Percentiles rank a stretch among this genome's conserved stretches.
Conservation (phyloP, 2,329 filamentous ascomycete species). For the Botrytis porri region DNA sequence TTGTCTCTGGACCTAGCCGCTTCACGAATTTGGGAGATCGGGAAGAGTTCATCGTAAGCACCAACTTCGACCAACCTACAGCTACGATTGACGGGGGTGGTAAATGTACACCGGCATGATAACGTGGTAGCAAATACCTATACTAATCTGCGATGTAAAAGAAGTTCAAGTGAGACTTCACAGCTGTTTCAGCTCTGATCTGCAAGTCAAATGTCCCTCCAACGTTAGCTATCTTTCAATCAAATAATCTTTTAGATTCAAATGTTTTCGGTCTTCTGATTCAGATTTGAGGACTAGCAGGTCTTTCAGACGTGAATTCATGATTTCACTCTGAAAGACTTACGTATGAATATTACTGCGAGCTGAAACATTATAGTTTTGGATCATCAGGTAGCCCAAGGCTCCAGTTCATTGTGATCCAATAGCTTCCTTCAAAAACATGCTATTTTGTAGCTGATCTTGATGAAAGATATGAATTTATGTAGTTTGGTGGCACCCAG, state of each 20-base stretch:
- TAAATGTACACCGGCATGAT: not conserved
- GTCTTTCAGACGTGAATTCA: not conserved
- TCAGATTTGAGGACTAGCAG: not conserved
- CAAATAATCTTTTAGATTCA: not conserved
- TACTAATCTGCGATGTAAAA: not conserved
- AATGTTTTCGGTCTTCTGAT: not conserved
- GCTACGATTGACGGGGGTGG: not conserved
- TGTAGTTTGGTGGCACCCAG: not conserved
- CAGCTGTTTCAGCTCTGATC: not conserved
- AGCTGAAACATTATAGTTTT: not conserved
- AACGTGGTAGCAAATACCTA: not conserved
- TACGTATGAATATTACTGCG: not conserved
- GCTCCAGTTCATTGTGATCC: not conserved
- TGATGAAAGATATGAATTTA: not conserved
- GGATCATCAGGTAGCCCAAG: not conserved
- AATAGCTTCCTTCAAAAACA: not conserved
- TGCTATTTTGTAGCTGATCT: not conserved
- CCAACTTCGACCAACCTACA: not conserved
- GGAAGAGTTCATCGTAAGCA: not conserved
- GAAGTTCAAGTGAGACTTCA: not conserved
- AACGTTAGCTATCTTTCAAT: not conserved
- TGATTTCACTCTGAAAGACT: not conserved
- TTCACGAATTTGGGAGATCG: not conserved
- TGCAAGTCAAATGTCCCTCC: not conserved
- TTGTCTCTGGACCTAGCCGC: not conserved